Evolutionary conservation across 1,139 yeast genomes (phyloP).

Genomic region (Yamadazyma diospyri): DNA sequence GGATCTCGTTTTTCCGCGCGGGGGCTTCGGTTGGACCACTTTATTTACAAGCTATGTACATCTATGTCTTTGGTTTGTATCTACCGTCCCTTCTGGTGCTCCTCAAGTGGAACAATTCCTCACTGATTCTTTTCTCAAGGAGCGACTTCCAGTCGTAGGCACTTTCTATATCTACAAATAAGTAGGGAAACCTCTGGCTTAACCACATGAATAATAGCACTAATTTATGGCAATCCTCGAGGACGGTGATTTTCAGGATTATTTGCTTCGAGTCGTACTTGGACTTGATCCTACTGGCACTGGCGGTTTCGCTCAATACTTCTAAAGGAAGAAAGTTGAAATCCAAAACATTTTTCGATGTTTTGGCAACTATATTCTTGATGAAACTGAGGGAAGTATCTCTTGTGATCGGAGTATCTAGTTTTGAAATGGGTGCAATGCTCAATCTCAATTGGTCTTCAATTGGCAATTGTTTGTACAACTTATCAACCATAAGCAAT

Average conservation of each 20-base stretch:
- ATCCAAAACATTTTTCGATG: slow-evolving; percentile 42
- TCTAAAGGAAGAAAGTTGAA: slow-evolving; percentile 35
- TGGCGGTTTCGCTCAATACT: slow-evolving; percentile 22
- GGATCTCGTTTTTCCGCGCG: no score
- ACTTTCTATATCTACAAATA: slow-evolving; percentile 72
- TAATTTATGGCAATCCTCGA: slow-evolving; percentile 70
- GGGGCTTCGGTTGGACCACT: no score
- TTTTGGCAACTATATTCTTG: slow-evolving; percentile 33
- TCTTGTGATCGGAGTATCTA: slow-evolving; percentile 23
- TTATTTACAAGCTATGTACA: slow-evolving; percentile 2
- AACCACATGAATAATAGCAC: slow-evolving; percentile 80
- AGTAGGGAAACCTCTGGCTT: slow-evolving; percentile 78
- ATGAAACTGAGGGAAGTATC: slow-evolving; percentile 32
- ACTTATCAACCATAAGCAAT: slow-evolving; percentile 37
- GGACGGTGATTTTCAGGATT: slow-evolving; percentile 39
- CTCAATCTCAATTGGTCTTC: slow-evolving; percentile 58
- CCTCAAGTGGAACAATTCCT: slow-evolving; percentile 47
- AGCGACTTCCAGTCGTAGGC: slow-evolving; percentile 66
- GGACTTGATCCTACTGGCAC: slow-evolving; percentile 3
- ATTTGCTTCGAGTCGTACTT: slow-evolving; percentile 18
- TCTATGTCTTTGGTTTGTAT: no score
- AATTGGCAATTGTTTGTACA: slow-evolving; percentile 24
- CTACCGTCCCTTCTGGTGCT: neutral
- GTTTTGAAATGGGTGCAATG: slow-evolving; percentile 52
- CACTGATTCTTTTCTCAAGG: slow-evolving; percentile 63